Percentiles rank a stretch among this genome's conserved stretches.
Evolutionary conservation across 371 early-diverging fungal genomes (phyloP).

Genomic region (Rhizopus microsporus): DNA sequence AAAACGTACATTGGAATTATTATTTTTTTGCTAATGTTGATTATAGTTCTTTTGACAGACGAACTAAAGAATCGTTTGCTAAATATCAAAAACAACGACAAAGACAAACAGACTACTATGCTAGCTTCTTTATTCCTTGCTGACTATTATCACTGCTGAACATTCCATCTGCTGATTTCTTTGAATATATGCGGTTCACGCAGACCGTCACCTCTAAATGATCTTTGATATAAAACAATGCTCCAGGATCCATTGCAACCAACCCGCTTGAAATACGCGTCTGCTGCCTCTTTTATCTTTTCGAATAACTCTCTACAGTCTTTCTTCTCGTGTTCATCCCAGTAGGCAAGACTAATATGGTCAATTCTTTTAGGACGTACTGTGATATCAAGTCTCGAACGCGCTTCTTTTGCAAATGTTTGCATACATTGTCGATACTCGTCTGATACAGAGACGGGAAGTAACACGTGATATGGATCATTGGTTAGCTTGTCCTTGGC

Average conservation of each 20-base stretch:
- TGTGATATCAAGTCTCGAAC: neutral
- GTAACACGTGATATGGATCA: slow-evolving; percentile 27
- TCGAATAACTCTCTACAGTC: slow-evolving; percentile 18
- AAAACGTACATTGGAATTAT: neutral
- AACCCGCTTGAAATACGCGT: slow-evolving; percentile 3
- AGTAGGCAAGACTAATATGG: slow-evolving; percentile 46
- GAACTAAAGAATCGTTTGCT: slow-evolving; percentile 14
- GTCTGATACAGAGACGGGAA: slow-evolving; percentile 25
- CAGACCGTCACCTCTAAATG: slow-evolving; percentile 16
- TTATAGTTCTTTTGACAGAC: slow-evolving; percentile 24
- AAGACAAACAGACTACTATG: slow-evolving; percentile 5
- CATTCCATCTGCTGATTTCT: slow-evolving; percentile 23
- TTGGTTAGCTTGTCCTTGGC: slow-evolving; percentile 4
- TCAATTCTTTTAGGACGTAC: slow-evolving; percentile 34
- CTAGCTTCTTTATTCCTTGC: slow-evolving; percentile 33
- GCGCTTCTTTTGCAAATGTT: slow-evolving; percentile 8
- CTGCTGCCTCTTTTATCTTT: slow-evolving; percentile 17
- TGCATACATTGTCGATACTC: slow-evolving; percentile 12
- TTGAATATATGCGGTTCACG: slow-evolving; percentile 30
- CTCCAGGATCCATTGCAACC: slow-evolving; percentile 24
- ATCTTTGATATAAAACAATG: slow-evolving; percentile 34
- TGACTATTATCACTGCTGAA: slow-evolving; percentile 29
- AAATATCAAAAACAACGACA: neutral
- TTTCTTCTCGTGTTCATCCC: slow-evolving; percentile 30
- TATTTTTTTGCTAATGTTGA: neutral